Base-by-base conservation (phyloP, 768 basidiomycete species). In the Termitomyces sp. region DNA sequence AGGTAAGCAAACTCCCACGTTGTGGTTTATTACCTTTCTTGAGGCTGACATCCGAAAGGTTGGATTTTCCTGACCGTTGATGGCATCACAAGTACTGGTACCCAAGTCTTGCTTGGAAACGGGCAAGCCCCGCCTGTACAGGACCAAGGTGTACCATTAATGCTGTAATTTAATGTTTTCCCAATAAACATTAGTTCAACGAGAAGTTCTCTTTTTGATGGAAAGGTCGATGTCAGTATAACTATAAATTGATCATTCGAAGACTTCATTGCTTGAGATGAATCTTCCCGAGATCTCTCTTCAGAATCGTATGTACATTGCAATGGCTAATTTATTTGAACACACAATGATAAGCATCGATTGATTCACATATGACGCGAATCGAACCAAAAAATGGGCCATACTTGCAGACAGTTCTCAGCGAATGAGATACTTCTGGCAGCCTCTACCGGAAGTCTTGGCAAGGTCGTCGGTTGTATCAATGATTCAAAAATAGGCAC, bases 41-140 rank as follows among this genome's bases (percentile, higher is more conserved):
- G 22, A 10, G 28, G 33, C 12, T 44, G 56, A 20, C 18, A 18
- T 22, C 12, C 15, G 7, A 9, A 72, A 26, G 76, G 60, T 0
- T 70, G 65, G 56, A 61, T 69, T 24, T 69, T 67, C 54, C 51
- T 69, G 20, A 71, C 68, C 6, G 58, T 71, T 50, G 65, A 72
- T 39, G 69, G 69, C 22, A 70, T 76, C 9, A 73, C 72, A 9
- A 68, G 72, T 55, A 65, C 58, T 34, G 75, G 76, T 20, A 67
- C 65, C 1, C 72, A 70, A 37, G 65, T 72, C 0, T 67, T 77
- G 62, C 64, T 77, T 48, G 77, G 76, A 6, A 74, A 70, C 20
- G 76, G 76, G 8, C 61, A 60, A 3, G 55, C 68, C 0, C 75
- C 74, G 0, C 75, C 75, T 0, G 77, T 77, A 15, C 34, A 62